phyloP scores from a whole-genome alignment of 805 yeast genomes.

The Spathaspora girioi region DNA sequence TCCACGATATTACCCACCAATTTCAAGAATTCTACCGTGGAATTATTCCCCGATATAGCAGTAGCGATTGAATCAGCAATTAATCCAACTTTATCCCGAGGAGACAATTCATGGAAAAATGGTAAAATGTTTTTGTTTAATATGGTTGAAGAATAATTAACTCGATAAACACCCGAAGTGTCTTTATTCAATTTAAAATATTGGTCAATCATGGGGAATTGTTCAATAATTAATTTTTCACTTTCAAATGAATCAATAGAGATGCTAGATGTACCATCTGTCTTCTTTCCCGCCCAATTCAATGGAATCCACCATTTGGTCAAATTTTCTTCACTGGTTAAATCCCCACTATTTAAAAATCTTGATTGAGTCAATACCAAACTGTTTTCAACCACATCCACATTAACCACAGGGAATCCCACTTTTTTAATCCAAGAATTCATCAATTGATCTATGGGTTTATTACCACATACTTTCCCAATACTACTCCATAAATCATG shows the following conservation, averaged over 20 bases:
- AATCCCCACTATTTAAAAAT: conserved; percentile 63
- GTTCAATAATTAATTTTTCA: conserved; percentile 17
- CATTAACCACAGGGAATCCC: conserved; percentile 70
- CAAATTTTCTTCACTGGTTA: conserved; percentile 51
- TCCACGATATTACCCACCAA: conserved; percentile 31
- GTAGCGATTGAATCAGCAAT: conserved; percentile 51
- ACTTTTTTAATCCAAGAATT: conserved; percentile 68
- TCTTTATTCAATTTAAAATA: conserved; percentile 49
- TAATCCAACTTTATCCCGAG: conserved; percentile 51
- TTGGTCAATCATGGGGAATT: conserved; percentile 17
- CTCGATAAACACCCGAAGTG: conserved; percentile 51
- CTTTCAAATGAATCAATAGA: conserved; percentile 20
- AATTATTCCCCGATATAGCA: conserved; percentile 42
- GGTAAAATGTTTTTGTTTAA: conserved; percentile 39
- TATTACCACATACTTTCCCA: conserved; percentile 57
- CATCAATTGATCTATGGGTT: conserved; percentile 58
- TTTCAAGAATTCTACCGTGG: conserved; percentile 42
- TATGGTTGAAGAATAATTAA: conserved; percentile 43
- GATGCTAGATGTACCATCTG: not conserved
- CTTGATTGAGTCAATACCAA: conserved; percentile 53
- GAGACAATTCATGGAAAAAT: conserved; percentile 33
- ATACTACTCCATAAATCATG: conserved; percentile 70
- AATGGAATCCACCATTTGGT: conserved; percentile 61
- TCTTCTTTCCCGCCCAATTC: conserved; percentile 26
- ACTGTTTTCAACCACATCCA: conserved; percentile 31